Evolutionary conservation across 2,329 filamentous ascomycete genomes (phyloP), one percentile per base, ranked within the genome.

Genomic region (Microsporum audouinii): DNA sequence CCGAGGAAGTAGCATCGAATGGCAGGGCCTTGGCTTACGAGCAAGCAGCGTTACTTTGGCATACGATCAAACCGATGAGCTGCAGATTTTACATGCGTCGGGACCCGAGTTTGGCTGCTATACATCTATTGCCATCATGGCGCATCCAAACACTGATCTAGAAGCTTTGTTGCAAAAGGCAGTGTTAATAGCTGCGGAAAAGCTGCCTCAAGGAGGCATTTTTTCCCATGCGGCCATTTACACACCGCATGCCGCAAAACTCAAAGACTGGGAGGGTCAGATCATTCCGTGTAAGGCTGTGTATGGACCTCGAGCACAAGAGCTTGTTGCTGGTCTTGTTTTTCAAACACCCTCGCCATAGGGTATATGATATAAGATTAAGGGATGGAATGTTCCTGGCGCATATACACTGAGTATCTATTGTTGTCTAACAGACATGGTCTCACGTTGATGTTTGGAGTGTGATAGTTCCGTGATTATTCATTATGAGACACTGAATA

Each of bases 1-100:
- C 0, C 82, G 89, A 23, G 79, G 77, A 14, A 87, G 87, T 33
- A 79, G 79, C 41, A 83, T 96, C 8, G 94, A 99, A 76, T 99
- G 92, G 91, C 87, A 89, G 66, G 86, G 87, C 61, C 70, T 83
- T 2, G 88, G 89, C 0, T 72, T 88, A 5, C 72, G 74, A 10
- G 72, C 73, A 33, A 62, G 73, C 14, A 65, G 67, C 23, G 56
- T 73, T 58, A 65, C 62, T 8, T 47, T 73, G 17, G 57, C 58
- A 3, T 59, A 64, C 34, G 59, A 65, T n/a, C 51, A 60, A 7
- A 62, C 58, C 61, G 65, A 61, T 65, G 62, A 64, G 45, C 65
- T 64, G 14, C 65, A 66, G 60, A 64, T 61, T 39, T 68, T 67
- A 27, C 68, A 63, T 31, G 65, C 68, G 3, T 65, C 70, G 43